These are phyloP conservation scores for Candida glucosophila DNA, from an alignment of 1,139 yeast genomes.

Conservation along the genomic window DNA sequence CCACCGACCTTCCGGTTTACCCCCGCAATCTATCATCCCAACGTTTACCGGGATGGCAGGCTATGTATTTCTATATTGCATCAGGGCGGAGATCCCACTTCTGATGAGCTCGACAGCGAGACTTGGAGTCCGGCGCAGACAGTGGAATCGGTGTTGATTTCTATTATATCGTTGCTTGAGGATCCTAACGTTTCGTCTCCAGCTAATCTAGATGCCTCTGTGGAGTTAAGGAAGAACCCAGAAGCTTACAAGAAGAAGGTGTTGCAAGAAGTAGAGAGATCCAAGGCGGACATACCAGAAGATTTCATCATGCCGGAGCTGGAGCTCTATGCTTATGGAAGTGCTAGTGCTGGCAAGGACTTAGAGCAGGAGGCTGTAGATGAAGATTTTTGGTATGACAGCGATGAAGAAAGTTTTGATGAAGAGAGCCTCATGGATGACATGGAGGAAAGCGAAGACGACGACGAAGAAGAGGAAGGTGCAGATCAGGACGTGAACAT, in stretches of 20 bases:
- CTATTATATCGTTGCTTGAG: conserved; percentile 81
- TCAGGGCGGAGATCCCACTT: conserved; percentile 79
- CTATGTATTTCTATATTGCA: conserved; percentile 89
- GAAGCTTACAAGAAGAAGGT: conserved; percentile 76
- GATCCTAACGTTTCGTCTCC: conserved; percentile 93
- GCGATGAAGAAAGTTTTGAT: conserved; percentile 30
- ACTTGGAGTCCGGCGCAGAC: conserved; percentile 97
- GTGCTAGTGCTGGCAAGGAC: conserved; percentile 30
- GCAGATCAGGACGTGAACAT: conserved; percentile 28
- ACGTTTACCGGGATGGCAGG: conserved; percentile 88
- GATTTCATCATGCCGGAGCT: conserved; percentile 75
- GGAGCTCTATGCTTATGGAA: conserved; percentile 53
- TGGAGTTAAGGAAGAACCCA: conserved; percentile 79
- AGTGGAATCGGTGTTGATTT: conserved; percentile 82
- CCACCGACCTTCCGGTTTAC: conserved; percentile 91
- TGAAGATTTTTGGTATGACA: conserved; percentile 82
- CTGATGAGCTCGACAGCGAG: conserved; percentile 87
- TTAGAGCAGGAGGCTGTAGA: conserved; percentile 62
- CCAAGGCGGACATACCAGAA: conserved; percentile 76
- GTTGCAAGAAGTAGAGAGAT: conserved; percentile 72
- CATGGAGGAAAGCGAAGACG: conserved; percentile 47
- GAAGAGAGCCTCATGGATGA: conserved; percentile 45
- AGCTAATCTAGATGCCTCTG: conserved; percentile 95
- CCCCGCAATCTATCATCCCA: conserved; percentile 94
- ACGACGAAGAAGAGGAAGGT: conserved; percentile 44